phyloP scores from a whole-genome alignment of 1,284 basidiomycete species.

The Irpex rosettiformis region DNA sequence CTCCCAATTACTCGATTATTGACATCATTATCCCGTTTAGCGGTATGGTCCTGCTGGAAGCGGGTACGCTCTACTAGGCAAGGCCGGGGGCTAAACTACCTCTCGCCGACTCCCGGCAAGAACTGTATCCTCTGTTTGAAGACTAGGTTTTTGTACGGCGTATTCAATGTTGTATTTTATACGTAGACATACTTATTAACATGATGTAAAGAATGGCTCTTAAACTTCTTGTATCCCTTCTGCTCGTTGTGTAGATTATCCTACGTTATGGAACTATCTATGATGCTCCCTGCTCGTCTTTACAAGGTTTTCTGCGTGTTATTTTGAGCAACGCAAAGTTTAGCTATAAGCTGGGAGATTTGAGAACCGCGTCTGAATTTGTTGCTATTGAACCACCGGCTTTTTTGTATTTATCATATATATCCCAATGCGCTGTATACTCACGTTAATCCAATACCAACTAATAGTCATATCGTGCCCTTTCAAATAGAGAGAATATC shows the following conservation, averaged over 20 bases:
- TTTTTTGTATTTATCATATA: too few species aligned
- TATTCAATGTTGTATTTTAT: background rate
- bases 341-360: too few species aligned
- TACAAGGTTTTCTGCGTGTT: background rate
- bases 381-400: too few species aligned
- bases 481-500: too few species aligned
- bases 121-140: background rate
- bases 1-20: background rate
- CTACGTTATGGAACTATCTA: background rate
- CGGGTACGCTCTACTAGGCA: constrained; percentile 73
- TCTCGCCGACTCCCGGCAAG: background rate
- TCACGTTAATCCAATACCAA: too few species aligned
- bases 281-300: too few species aligned
- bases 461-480: too few species aligned
- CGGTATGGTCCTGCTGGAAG: constrained; percentile 67
- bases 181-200: background rate
- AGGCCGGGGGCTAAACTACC: constrained; percentile 36
- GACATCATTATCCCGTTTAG: constrained; percentile 28
- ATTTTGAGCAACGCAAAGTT: background rate
- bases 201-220: too few species aligned
- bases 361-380: too few species aligned
- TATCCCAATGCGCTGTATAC: too few species aligned
- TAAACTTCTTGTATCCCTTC: background rate
- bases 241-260: background rate
- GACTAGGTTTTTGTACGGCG: background rate